Evolutionary conservation across 768 basidiomycete genomes (phyloP).

Genomic region (Inosperma sp.): DNA sequence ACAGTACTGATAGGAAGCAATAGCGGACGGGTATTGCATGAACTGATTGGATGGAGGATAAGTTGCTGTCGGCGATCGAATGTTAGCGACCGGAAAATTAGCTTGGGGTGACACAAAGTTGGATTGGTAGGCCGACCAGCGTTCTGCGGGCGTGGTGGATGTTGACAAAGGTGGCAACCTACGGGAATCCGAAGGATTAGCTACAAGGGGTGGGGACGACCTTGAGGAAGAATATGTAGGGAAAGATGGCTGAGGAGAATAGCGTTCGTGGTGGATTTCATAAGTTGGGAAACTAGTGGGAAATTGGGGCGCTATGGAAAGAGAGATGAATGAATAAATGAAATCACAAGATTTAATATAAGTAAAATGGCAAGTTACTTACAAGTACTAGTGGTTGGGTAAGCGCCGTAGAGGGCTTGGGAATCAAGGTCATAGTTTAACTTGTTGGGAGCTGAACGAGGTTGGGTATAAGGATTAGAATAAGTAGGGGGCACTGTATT

Average conservation of each 20-base stretch:
- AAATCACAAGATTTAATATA: conserved; percentile 29
- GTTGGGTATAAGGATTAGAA: conserved; percentile 57
- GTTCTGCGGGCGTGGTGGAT: conserved; percentile 41
- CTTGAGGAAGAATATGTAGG: conserved; percentile 40
- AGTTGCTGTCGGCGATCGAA: conserved; percentile 62
- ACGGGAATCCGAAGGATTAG: conserved; percentile 48
- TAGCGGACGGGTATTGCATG: conserved; percentile 39
- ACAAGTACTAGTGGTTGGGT: conserved; percentile 36
- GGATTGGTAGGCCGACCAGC: conserved; percentile 45
- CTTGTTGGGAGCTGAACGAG: conserved; percentile 55
- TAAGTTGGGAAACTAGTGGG: conserved; percentile 46
- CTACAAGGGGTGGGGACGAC: conserved; percentile 44
- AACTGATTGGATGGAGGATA: conserved; percentile 49
- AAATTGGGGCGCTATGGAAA: conserved; percentile 41
- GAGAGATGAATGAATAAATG: conserved; percentile 30
- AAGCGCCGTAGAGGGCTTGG: conserved; percentile 39
- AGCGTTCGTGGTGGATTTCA: conserved; percentile 53
- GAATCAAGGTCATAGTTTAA: conserved; percentile 50
- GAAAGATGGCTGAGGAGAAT: conserved; percentile 43
- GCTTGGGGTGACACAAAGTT: conserved; percentile 31
- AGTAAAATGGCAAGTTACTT: conserved; percentile 23
- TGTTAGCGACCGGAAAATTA: conserved; percentile 37
- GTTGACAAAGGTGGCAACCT: conserved; percentile 56
- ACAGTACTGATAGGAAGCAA: conserved; percentile 40
- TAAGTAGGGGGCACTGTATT: conserved; percentile 57